Base-by-base conservation (phyloP, 257 asterid genomes). In the Coffea canephora region DNA sequence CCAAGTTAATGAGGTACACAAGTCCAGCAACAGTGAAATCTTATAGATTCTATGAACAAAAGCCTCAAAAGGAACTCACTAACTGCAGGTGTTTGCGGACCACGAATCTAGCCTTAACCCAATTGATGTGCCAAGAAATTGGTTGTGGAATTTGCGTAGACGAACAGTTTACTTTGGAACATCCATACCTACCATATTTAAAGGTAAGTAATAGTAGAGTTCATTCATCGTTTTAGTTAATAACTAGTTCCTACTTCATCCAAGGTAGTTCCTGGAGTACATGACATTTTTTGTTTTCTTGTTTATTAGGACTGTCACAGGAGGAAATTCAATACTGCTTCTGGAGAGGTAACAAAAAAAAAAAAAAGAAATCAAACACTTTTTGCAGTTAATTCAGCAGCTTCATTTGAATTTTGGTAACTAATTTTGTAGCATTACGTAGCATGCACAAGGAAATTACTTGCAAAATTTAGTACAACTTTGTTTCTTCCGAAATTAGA, bases 101-200 rank as follows among this genome's bases (percentile, higher is more conserved):
- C 98, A 93, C 75, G 95, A 90, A 71, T 91, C 97, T 79, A 95
- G 99, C 86, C 88, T 90, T 65, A 78, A 85, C 66, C 99, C 99
- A 69, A 82, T 95, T 74, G 85, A 84, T 69, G 96, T 95, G 80
- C 99, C 99, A 72, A 90, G 99, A 86, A 75, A 81, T 82, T 95
- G 95, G 97, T 78, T 95, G 81, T 95, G 99, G 99, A 90, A 85
- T 88, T 91, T 95, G 88, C 94, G 89, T 64, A 85, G 97, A 82
- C 82, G 97, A 69, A 94, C 91, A 59, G 99, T 95, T 82, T 95
- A 88, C 87, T 95, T 95, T 87, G 99, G 99, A 84, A 95, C 99
- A 83, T 95, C 99, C 61, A 84, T 91, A 77, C 94, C 99, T 46
- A 87, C 96, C 41, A 95, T 95, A 54, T 95, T 95, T 84, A 95